Percentiles rank a stretch among this genome's conserved stretches.
Conservation (phyloP, 345 rosid genomes). For the Salix arbutifolia region DNA sequence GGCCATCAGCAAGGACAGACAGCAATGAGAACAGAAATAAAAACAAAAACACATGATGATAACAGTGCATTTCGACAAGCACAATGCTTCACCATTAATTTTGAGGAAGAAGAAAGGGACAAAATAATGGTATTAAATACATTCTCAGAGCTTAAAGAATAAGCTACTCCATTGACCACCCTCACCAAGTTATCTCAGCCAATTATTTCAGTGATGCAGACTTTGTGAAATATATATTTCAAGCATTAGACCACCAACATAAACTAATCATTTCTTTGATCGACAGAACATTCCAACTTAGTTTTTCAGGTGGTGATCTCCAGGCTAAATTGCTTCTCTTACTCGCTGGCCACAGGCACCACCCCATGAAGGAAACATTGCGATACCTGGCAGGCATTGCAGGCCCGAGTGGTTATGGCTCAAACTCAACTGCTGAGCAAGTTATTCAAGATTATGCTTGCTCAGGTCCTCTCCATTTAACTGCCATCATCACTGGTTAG, state of each 20-base stretch:
- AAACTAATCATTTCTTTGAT: background rate
- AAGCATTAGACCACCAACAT: background rate
- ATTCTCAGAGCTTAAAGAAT: constrained; percentile 6
- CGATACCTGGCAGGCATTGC: constrained; percentile 83
- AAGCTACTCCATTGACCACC: constrained; percentile 24
- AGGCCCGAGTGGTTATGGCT: constrained; percentile 96
- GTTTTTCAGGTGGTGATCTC: no score
- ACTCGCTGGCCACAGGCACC: constrained; percentile 21
- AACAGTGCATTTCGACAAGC: constrained; percentile 10
- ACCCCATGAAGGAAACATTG: constrained; percentile 69
- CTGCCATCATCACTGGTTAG: constrained; percentile 70
- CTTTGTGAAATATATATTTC: background rate
- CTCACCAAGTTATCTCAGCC: constrained; percentile 7
- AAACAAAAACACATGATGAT: background rate
- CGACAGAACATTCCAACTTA: background rate
- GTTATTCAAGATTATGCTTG: constrained; percentile 41
- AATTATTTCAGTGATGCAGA: constrained; percentile 1
- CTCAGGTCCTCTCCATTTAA: constrained; percentile 32
- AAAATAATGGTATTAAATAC: background rate
- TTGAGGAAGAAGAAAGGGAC: background rate
- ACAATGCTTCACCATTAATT: constrained; percentile 3
- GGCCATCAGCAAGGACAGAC: constrained; percentile 15
- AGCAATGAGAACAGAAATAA: constrained; percentile 6
- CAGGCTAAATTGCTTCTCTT: constrained; percentile 18
- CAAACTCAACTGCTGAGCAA: constrained; percentile 83